Conservation (phyloP, 2,329 filamentous ascomycete genomes). For the Trichoderma guizhouense region DNA sequence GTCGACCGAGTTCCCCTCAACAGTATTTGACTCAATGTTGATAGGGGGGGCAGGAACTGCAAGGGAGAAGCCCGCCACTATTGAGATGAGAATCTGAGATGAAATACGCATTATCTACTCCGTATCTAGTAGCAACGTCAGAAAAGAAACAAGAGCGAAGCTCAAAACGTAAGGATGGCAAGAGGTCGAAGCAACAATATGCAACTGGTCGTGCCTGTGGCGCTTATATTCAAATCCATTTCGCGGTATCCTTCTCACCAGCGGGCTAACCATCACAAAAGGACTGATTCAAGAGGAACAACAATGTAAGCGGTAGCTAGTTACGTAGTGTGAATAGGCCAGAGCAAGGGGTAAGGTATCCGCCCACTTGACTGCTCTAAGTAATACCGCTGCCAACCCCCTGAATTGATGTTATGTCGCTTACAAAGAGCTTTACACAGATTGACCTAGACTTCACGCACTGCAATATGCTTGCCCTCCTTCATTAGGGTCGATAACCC, state of each 20-base stretch:
- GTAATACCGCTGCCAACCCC: not conserved
- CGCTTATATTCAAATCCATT: not conserved
- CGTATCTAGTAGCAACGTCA: not conserved
- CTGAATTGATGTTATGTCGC: not conserved
- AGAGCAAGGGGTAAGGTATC: not conserved
- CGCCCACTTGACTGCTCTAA: not conserved
- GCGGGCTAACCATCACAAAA: not conserved
- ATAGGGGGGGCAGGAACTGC: not conserved
- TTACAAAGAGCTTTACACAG: not conserved
- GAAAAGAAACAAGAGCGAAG: not conserved
- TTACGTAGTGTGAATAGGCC: not conserved
- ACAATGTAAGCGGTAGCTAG: not conserved
- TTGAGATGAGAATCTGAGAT: not conserved
- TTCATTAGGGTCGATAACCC: not conserved
- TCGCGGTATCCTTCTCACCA: not conserved
- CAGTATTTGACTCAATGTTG: not conserved
- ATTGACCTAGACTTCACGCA: not conserved
- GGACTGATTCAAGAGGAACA: not conserved
- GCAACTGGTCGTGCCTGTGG: not conserved
- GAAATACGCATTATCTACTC: not conserved
- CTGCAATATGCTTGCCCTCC: not conserved
- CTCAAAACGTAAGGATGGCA: not conserved
- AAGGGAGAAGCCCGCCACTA: not conserved
- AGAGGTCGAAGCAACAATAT: not conserved
- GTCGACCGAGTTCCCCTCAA: not conserved